Evolutionary conservation across 2,329 filamentous ascomycete species (phyloP), one percentile per base, ranked within the genome.

Genomic region (Colletotrichum trifolii): DNA sequence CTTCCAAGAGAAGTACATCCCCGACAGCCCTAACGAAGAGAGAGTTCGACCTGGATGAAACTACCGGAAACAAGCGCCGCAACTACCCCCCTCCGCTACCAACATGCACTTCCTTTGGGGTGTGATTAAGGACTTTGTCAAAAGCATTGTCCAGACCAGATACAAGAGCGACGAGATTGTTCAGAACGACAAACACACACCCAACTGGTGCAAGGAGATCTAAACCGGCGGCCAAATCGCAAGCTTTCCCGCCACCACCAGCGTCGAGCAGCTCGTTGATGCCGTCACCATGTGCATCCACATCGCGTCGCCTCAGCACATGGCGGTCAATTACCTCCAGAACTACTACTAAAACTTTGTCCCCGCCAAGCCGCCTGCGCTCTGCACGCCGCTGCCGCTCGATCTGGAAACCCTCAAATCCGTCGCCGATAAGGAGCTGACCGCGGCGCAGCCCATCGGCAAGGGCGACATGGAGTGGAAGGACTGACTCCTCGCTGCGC

Each of bases 271-370:
- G 25, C 74, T 85, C 1, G 71, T 77, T 39, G 79, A 84, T 67
- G 80, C 78, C 4, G 72, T 83, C 25, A 83, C 80, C 33, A 84
- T 85, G 82, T 83, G 81, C 72, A 83, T 85, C 64, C 82, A 85
- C 71, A 80, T 83, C 52, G 82, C 83, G 7, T 76, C 80, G 2
- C 81, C 83, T 0, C 80, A 81, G 65, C 82, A 85, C 70, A 83
- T 77, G 2, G 78, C 82, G 6, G 77, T 85, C 65, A 85, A 85
- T 71, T 85, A 85, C 68, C 75, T 84, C 1, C 83, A 84, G 66
- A 78, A 80, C 63, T 84, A 81, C 71, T 85, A 84, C 72, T 77
- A 82, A 64, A 71, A 75, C 25, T 84, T 84, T 68, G 81, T 85
- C 5, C 68, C 77, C 45, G 77, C 79, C 54, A 83, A 82, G 69